phyloP scores from a whole-genome alignment of 352 stramenopile genomes.

The Saprolegnia parasitica region DNA sequence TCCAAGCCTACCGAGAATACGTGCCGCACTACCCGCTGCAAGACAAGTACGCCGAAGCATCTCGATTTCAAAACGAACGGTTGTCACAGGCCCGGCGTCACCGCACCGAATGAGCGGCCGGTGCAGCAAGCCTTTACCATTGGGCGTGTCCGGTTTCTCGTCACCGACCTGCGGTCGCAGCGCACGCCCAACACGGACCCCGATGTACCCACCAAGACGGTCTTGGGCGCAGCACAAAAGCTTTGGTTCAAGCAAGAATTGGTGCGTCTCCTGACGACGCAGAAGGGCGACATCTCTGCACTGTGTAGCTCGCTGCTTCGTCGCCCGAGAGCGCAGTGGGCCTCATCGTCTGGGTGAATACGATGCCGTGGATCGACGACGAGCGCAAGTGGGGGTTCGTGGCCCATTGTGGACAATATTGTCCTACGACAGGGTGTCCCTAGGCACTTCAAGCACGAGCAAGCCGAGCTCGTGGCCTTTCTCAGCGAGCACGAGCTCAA shows the following conservation, averaged over 20 bases:
- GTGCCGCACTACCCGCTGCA: conserved; percentile 69
- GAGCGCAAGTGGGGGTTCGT: conserved; percentile 76
- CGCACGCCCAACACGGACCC: conserved; percentile 61
- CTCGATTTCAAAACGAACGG: not conserved
- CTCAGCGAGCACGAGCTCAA: conserved; percentile 61
- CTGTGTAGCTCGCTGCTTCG: conserved; percentile 24
- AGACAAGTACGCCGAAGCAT: conserved; percentile 23
- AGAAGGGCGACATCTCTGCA: no score
- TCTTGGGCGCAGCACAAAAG: conserved; percentile 80
- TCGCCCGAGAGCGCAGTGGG: conserved; percentile 48
- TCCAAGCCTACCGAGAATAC: conserved; percentile 75
- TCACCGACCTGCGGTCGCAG: conserved; percentile 77
- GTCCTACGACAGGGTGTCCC: not conserved
- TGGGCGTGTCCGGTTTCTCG: conserved; percentile 74
- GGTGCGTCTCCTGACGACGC: no score
- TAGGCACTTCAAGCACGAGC: conserved; percentile 65
- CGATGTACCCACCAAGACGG: conserved; percentile 69
- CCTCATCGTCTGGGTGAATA: conserved; percentile 82
- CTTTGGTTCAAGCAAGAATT: conserved; percentile 84
- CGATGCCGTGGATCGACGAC: conserved; percentile 85
- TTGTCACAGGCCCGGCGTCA: conserved; percentile 17
- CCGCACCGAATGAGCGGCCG: conserved; percentile 25
- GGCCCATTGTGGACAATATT: not conserved
- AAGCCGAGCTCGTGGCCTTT: conserved; percentile 69
- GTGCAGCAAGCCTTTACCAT: conserved; percentile 81